Conservation (phyloP, 768 basidiomycete species). For the Pulveroboletus sp. region DNA sequence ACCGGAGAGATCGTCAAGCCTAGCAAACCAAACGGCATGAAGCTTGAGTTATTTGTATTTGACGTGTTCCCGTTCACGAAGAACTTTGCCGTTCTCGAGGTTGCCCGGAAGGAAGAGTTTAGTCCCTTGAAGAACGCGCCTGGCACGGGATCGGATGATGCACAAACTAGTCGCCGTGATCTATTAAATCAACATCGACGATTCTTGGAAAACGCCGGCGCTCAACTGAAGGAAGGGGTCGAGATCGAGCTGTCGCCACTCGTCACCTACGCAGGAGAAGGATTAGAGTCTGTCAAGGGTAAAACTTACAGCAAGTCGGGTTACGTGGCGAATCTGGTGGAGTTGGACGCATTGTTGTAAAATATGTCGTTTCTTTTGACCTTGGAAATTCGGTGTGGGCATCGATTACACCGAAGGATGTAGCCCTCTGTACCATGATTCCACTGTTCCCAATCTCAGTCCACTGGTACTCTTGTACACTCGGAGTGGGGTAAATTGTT, state of each 20-base stretch:
- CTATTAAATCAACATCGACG: constrained; percentile 83
- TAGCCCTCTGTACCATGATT: neutral
- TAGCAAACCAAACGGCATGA: constrained; percentile 94
- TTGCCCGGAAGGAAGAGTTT: constrained; percentile 86
- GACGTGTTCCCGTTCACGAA: constrained; percentile 95
- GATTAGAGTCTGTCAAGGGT: constrained; percentile 74
- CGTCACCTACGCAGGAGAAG: constrained; percentile 91
- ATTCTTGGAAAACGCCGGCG: constrained; percentile 81
- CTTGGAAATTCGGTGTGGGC: constrained; percentile 4
- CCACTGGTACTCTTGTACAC: constrained; percentile 8
- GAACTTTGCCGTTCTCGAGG: constrained; percentile 84
- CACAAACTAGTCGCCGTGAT: constrained; percentile 87
- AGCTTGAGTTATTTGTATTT: constrained; percentile 97
- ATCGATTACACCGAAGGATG: neutral
- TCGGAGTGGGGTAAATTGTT: constrained; percentile 11
- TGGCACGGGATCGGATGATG: constrained; percentile 85
- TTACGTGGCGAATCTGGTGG: constrained; percentile 59
- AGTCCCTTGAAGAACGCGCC: constrained; percentile 98
- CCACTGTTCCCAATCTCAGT: neutral
- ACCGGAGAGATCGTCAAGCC: constrained; percentile 77
- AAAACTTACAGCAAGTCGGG: constrained; percentile 78
- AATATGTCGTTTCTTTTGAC: constrained; percentile 4
- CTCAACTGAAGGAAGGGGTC: constrained; percentile 62
- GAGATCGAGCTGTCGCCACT: constrained; percentile 91
- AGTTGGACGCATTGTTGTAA: constrained; percentile 67